Base-by-base conservation (phyloP, 1,139 yeast genomes). In the Blastobotrys raffinosifermentans region DNA sequence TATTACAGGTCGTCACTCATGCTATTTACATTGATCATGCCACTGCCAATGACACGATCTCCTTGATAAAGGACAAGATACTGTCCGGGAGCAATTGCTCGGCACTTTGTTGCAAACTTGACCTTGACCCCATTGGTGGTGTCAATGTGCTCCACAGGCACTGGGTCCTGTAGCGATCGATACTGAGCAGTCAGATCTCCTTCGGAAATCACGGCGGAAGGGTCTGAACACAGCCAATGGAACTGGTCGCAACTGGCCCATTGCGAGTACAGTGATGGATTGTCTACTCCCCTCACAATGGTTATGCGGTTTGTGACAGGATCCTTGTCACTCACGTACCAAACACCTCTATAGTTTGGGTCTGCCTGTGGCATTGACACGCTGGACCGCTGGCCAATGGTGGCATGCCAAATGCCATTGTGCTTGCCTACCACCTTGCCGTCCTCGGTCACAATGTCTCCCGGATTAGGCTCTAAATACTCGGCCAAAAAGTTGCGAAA, bases 31-130 rank as follows among this genome's bases (percentile, higher is more conserved):
- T n/a, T 29, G 19, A 78, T 75, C 11, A 67, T 57, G 0, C 97
- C 97, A 19, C 89, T 75, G 0, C 97, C 97, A 13, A 91, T 57
- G 1, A 93, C 80, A 39, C 75, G 64, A 37, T 77, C 80, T 2
- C 70, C 74, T 31, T 70, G 64, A 57, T 89, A 91, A 8, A 89
- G 57, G 1, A 85, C 94, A 16, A 87, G 63, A 48, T 74, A 80
- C 57, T 91, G 98, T 0, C 97, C 98, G 0, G 93, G 86, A 0
- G 96, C 91, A 55, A 91, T 74, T 0, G 95, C 96, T 35, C 89
- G 63, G 25, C 74, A 77, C 22, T 63, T 58, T 3, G 66, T 60
- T 1, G 46, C 45, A 25, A 83, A 62, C 16, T 48, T 52, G 18
- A 81, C 58, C 11, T 42, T 29, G 7, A 54, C 41, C 26, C 31